phyloP scores from a whole-genome alignment of 371 early-diverging fungal genomes.

The Apophysomyces variabilis region DNA sequence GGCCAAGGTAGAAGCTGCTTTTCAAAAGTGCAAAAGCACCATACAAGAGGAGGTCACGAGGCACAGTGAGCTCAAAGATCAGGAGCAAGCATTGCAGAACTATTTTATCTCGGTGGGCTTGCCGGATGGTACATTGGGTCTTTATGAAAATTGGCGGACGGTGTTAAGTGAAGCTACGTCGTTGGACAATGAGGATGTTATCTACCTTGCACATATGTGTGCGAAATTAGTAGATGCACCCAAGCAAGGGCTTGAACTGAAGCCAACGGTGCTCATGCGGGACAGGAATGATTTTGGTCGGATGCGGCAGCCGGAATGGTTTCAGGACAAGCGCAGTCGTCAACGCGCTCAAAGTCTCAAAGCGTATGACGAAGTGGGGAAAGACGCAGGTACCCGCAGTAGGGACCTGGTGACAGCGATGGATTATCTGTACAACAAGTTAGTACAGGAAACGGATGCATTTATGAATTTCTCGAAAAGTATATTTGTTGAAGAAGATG shows the following conservation, averaged over 20 bases:
- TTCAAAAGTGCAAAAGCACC: constrained; percentile 9
- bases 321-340: constrained; percentile 15
- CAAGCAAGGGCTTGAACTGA: constrained; percentile 27
- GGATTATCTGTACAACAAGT: constrained; percentile 16
- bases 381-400: neutral
- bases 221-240: constrained; percentile 28
- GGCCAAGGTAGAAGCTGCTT: constrained; percentile 12
- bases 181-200: constrained; percentile 17
- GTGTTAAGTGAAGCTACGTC: constrained; percentile 17
- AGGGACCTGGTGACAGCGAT: constrained; percentile 10
- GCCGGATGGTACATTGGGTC: constrained; percentile 15
- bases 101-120: constrained; percentile 17
- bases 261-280: neutral
- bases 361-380: neutral
- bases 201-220: constrained; percentile 28
- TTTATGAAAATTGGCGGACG: constrained; percentile 25
- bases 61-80: neutral
- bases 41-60: neutral
- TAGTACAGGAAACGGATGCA: constrained; percentile 10
- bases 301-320: constrained; percentile 22
- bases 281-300: constrained; percentile 13
- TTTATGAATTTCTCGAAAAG: neutral
- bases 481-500: constrained; percentile 8
- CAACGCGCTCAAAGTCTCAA: neutral
- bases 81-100: constrained; percentile 13